These are phyloP conservation scores for Teunomyces aglyptinius DNA, from an alignment of 805 yeast genomes.

Conservation along the genomic window DNA sequence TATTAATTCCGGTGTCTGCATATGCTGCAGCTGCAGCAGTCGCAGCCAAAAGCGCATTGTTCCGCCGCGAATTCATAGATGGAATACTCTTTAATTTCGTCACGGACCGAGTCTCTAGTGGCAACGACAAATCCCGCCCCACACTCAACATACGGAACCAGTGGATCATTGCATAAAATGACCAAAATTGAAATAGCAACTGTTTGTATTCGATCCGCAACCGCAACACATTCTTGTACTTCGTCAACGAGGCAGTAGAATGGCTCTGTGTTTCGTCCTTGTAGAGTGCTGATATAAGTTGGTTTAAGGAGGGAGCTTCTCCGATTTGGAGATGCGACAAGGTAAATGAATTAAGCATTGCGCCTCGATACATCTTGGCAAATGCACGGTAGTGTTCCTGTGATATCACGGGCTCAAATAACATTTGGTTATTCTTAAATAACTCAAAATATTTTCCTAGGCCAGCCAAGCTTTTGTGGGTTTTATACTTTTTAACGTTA, in stretches of 20 bases:
- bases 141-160: constrained; percentile 36
- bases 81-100: constrained; percentile 28
- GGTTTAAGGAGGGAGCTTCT: constrained; percentile 34
- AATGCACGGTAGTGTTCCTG: constrained; percentile 15
- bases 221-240: constrained; percentile 34
- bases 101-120: constrained; percentile 26
- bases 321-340: constrained; percentile 32
- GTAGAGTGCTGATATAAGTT: constrained; percentile 19
- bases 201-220: constrained; percentile 40
- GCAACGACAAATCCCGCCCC: constrained; percentile 34
- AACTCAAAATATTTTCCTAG: constrained; percentile 19
- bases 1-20: neutral
- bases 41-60: constrained; percentile 24
- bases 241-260: constrained; percentile 20
- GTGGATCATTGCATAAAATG: constrained; percentile 35
- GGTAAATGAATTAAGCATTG: constrained; percentile 26
- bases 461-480: constrained; percentile 13
- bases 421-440: constrained; percentile 28
- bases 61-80: constrained; percentile 14
- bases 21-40: constrained; percentile 18
- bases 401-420: constrained; percentile 38
- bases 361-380: constrained; percentile 19
- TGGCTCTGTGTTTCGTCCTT: constrained; percentile 19
- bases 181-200: constrained; percentile 40
- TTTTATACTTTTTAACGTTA: constrained; percentile 15